Conservation (phyloP, 2,329 filamentous ascomycete genomes). For the Aspergillus oerlinghausenensis region DNA sequence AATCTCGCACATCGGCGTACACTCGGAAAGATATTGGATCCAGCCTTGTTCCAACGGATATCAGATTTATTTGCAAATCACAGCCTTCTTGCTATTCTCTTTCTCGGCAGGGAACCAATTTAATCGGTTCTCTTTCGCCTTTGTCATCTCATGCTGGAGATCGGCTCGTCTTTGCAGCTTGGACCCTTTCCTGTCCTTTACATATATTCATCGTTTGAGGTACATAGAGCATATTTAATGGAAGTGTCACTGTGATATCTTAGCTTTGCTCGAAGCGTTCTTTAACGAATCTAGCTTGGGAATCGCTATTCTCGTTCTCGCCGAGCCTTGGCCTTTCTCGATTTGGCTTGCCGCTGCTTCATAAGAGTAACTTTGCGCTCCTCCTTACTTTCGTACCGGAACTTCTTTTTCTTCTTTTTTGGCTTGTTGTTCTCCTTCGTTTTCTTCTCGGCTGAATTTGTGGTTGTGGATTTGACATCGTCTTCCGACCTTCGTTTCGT, state of each 20-base stretch:
- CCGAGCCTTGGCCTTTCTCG: slow-evolving; percentile 61
- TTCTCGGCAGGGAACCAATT: slow-evolving; percentile 13
- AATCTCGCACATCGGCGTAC: slow-evolving; percentile 28
- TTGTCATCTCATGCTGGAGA: slow-evolving; percentile 10
- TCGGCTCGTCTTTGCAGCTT: slow-evolving; percentile 11
- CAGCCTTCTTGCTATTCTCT: slow-evolving; percentile 22
- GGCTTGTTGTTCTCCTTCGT: slow-evolving; percentile 45
- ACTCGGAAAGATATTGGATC: slow-evolving; percentile 26
- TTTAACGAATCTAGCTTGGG: background rate
- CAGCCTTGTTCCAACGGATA: slow-evolving; percentile 21
- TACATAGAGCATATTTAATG: slow-evolving; percentile 14
- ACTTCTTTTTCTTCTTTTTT: slow-evolving; percentile 85
- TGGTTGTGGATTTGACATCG: slow-evolving; percentile 19
- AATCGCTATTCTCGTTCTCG: slow-evolving; percentile 31
- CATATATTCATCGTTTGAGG: slow-evolving; percentile 7
- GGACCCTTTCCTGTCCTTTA: slow-evolving; percentile 13
- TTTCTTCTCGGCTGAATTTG: slow-evolving; percentile 46
- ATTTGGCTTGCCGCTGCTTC: slow-evolving; percentile 66
- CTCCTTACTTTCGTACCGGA: slow-evolving; percentile 84
- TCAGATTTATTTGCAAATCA: slow-evolving; percentile 24
- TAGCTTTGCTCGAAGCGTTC: background rate
- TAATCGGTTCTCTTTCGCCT: slow-evolving; percentile 13
- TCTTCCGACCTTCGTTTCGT: slow-evolving; percentile 31
- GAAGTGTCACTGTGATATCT: background rate
- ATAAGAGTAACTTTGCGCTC: slow-evolving; percentile 63